Evolutionary conservation across 73 alveolate species (phyloP).

Genomic region (Stentor roeselii): DNA sequence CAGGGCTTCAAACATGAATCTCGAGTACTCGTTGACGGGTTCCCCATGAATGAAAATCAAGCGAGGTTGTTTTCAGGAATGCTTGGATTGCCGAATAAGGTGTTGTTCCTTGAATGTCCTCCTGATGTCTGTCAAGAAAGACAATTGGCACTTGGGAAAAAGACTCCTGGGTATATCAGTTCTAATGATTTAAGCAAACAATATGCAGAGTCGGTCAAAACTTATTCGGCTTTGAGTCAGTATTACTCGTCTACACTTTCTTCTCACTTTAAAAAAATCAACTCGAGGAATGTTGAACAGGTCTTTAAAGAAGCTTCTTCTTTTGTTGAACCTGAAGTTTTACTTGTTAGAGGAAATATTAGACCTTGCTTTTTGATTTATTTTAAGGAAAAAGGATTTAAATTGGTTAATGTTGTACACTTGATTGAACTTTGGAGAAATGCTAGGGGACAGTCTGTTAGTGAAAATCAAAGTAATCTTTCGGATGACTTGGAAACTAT

Average conservation of each 20-base stretch:
- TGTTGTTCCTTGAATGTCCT: conserved; percentile 41
- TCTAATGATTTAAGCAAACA: conserved; percentile 26
- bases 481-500: neutral
- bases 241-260: neutral
- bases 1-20: conserved; percentile 51
- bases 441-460: conserved; percentile 11
- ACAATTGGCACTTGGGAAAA: conserved; percentile 46
- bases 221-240: neutral
- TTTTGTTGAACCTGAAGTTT: conserved; percentile 14
- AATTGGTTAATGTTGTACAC: neutral
- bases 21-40: conserved; percentile 70
- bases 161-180: conserved; percentile 32
- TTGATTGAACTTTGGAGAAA: conserved; percentile 11
- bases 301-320: neutral
- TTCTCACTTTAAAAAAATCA: neutral
- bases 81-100: conserved; percentile 40
- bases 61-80: conserved; percentile 58
- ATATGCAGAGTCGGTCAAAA: neutral
- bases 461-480: neutral
- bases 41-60: conserved; percentile 70
- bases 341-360: conserved; percentile 2
- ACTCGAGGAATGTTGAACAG: neutral
- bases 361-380: neutral
- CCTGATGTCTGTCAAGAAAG: conserved; percentile 58
- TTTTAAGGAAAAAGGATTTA: neutral